Conservation (phyloP, 352 stramenopile species). For the Phytophthora podocarpi region DNA sequence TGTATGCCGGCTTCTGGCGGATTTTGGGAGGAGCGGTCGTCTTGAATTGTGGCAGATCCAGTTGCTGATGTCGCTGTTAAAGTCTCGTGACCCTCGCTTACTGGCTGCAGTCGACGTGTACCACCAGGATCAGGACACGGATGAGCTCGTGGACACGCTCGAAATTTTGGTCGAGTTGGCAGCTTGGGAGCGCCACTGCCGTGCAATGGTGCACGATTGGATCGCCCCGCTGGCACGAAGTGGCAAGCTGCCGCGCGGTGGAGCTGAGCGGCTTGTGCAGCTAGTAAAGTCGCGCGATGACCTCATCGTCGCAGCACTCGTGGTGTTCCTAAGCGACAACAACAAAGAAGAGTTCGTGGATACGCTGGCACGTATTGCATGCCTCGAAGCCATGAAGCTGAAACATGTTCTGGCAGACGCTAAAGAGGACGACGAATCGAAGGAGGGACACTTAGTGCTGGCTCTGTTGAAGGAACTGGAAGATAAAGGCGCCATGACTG, state of each 20-base stretch:
- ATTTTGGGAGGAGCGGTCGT: constrained; percentile 38
- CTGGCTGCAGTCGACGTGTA: constrained; percentile 64
- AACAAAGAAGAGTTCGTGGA: constrained; percentile 72
- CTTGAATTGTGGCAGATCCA: constrained; percentile 64
- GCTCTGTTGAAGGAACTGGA: constrained; percentile 37
- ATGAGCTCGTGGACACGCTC: constrained; percentile 63
- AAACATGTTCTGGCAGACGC: constrained; percentile 11
- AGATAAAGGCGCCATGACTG: constrained; percentile 30
- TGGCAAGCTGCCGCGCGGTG: constrained; percentile 23
- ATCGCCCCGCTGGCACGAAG: constrained; percentile 50
- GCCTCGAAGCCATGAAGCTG: constrained; percentile 35
- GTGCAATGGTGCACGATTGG: constrained; percentile 57
- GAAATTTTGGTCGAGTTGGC: constrained; percentile 66
- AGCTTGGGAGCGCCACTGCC: constrained; percentile 62
- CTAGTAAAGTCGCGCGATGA: constrained; percentile 59
- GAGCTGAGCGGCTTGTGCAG: constrained; percentile 45
- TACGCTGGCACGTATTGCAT: constrained; percentile 55
- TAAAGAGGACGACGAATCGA: constrained; percentile 13
- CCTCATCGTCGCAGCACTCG: constrained; percentile 67
- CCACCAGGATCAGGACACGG: constrained; percentile 46
- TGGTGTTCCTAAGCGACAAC: constrained; percentile 68
- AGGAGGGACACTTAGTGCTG: constrained; percentile 27
- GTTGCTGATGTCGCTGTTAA: constrained; percentile 55
- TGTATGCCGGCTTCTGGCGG: constrained; percentile 41
- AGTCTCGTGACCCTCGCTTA: constrained; percentile 50